Base-by-base conservation (phyloP, 148 eudicot species). In the Persicaria maculosa region DNA sequence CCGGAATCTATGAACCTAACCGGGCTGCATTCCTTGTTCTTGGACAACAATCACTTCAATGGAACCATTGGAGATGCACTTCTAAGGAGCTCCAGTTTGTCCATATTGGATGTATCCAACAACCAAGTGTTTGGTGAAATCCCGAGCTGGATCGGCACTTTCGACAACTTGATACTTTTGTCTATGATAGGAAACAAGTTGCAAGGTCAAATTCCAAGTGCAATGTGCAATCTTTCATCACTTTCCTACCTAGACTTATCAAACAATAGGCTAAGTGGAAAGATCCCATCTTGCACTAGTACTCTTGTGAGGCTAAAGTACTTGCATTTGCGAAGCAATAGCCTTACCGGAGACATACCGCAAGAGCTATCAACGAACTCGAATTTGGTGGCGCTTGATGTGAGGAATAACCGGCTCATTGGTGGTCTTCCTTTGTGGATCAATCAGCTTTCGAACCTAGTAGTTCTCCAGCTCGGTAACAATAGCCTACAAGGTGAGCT, bases 401-500 rank as follows among this genome's bases (percentile, higher is more conserved):
- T 74, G 7, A 55, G 71, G 6, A 16, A 10, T 6, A 58, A 58
- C 11, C 36, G 8, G 9, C 36, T 58, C 10, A 4, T 9, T 6
- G 64, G 64, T 7, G 36, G 10, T 6, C 8, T 58, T 58, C 64
- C 64, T 2, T 1, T 8, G 1, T 20, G 25, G 25, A 19, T 17
- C 2, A 2, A 57, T 6, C 5, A n/a, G 15, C 25, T 57, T 4
- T 57, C 62, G 1, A 9, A 19, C 19, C 25, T 57, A 7, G 1
- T 19, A 57, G 8, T 57, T 57, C 62, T 57, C 19, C 62, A 5
- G 8, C 15, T 57, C 25, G 62, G 62, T 4, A 5, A 46, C 11
- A 79, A 79, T 64, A 8, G 46, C 5, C 40, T 79, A 0, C 31
- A 31, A 14, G 79, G 76, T 0, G 2, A 40, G 36, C 20, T 77